Evolutionary conservation across 306 rosid species (phyloP), one percentile per base, ranked within the genome.

Genomic region (Castanospermum australe): DNA sequence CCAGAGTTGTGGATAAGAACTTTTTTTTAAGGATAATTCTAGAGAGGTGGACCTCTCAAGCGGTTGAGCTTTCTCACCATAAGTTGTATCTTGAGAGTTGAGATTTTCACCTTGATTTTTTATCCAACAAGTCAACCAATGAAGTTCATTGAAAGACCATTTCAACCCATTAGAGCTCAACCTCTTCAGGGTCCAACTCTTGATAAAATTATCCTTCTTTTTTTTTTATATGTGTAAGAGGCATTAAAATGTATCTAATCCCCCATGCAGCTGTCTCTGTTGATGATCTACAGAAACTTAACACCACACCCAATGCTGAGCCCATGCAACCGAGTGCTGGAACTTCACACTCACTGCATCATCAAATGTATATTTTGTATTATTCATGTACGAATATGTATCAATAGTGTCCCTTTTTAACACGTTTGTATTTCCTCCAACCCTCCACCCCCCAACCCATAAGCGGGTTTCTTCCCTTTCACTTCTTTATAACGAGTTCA

Each of bases 341-440:
- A 63, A 54, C 44, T 57, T 67, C 65, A 57, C 21, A 45, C 45
- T 59, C 56, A 45, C 38, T 47, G 33, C 55, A 61, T 35, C 68
- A 55, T 39, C 60, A 45, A 47, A 59, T 81, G 77, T 45, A 81
- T 24, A 35, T 67, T 11, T 35, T 76, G 64, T 71, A 79, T 22
- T 39, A n/a, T 55, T 47, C 61, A 4, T 75, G 80, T 32, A 74
- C 67, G 79, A 65, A 32, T 62, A 67, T 74, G 76, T 67, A 66
- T 39, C 51, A 56, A 45, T 22, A n/a, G 48, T 61, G 35, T 51
- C 71, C 24, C 36, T 21, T 51, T 41, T 55, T 32, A 73, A 52
- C 76, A 30, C 41, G 1, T 14, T 45, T 67, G 63, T 66, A 4
- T 60, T 47, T 48, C 42, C 55, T n/a, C 65, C 71, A 45, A 17